These are phyloP conservation scores for Neurospora sp. DNA, from an alignment of 495 filamentous ascomycete genomes.

Conservation along the genomic window DNA sequence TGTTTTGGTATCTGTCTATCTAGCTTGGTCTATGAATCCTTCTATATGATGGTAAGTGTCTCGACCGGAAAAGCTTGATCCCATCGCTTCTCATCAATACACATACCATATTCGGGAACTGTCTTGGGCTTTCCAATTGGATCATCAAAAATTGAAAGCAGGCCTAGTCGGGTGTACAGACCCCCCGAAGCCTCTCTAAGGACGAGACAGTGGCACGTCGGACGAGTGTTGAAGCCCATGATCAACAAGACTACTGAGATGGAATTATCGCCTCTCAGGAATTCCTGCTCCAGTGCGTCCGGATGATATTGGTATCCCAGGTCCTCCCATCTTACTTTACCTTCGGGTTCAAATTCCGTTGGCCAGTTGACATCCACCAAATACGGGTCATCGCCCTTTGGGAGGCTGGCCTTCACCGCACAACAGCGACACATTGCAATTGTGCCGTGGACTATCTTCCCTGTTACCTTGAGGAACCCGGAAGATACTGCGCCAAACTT, in stretches of 20 bases:
- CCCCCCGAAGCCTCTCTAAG: not conserved
- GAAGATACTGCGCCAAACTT: not conserved
- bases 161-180: not conserved
- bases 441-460: not conserved
- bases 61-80: not conserved
- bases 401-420: no score
- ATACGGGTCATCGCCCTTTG: not conserved
- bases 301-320: fast-evolving
- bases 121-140: no score
- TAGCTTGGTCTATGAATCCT: not conserved
- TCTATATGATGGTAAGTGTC: not conserved
- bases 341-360: not conserved
- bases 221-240: not conserved
- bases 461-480: not conserved
- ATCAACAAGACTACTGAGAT: not conserved
- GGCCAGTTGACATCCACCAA: not conserved
- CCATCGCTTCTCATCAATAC: not conserved
- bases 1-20: not conserved
- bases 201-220: not conserved
- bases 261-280: not conserved
- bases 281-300: not conserved
- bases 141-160: not conserved
- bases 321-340: not conserved
- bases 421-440: not conserved
- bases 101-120: not conserved